These are phyloP conservation scores for Hericium coralloides DNA, from an alignment of 768 basidiomycete species.

Conservation along the genomic window DNA sequence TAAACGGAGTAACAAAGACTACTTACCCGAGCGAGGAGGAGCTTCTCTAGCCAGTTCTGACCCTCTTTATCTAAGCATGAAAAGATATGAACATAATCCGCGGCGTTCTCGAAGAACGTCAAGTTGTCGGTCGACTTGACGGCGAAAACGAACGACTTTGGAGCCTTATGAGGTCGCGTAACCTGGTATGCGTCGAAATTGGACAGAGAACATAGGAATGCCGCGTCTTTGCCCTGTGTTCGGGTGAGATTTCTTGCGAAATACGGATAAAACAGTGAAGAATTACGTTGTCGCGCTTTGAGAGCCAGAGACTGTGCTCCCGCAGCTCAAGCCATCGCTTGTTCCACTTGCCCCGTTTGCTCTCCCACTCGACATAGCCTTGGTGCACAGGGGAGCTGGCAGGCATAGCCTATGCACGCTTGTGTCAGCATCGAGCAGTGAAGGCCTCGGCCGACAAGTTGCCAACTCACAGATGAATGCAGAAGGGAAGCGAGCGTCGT, in stretches of 20 bases:
- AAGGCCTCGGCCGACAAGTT: background rate
- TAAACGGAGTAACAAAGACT: background rate
- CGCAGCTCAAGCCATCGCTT: constrained; percentile 86
- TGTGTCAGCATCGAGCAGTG: background rate
- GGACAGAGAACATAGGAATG: constrained; percentile 72
- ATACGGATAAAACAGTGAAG: background rate
- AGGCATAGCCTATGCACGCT: constrained; percentile 39
- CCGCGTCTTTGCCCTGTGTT: constrained; percentile 74
- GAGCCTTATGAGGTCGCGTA: constrained; percentile 69
- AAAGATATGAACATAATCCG: constrained; percentile 85
- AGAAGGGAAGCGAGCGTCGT: constrained; percentile 57
- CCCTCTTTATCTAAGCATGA: constrained; percentile 70
- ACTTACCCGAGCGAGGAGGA: constrained; percentile 76
- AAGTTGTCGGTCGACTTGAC: constrained; percentile 85
- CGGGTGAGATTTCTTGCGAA: background rate
- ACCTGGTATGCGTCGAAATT: constrained; percentile 85
- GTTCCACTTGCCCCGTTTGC: constrained; percentile 90
- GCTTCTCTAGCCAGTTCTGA: constrained; percentile 67
- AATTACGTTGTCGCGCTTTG: constrained; percentile 82
- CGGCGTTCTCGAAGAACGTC: constrained; percentile 77
- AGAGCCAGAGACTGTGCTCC: constrained; percentile 79
- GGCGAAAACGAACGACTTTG: constrained; percentile 79
- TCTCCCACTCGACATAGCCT: constrained; percentile 81
- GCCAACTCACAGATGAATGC: constrained; percentile 42
- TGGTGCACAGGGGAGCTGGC: constrained; percentile 32